These are phyloP conservation scores for Cladosporium velox DNA, from an alignment of 2,329 filamentous ascomycete genomes.

Conservation along the genomic window DNA sequence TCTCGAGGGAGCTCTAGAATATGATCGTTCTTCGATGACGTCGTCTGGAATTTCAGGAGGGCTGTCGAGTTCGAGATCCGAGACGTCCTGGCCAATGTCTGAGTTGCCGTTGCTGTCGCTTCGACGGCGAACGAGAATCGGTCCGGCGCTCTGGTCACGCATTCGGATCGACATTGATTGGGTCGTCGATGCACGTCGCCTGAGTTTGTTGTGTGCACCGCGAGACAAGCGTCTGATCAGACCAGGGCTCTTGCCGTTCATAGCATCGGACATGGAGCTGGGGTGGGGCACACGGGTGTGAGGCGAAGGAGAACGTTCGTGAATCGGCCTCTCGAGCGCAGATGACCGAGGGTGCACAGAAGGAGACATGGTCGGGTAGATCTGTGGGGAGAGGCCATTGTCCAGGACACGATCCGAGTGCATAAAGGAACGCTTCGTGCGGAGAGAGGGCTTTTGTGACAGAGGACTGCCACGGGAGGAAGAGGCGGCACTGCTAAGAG, in stretches of 20 bases:
- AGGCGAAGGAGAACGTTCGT: conserved; percentile 57
- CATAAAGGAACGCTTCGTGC: conserved; percentile 23
- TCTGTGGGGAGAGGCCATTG: conserved; percentile 29
- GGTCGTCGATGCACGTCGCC: conserved; percentile 76
- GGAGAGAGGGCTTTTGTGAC: conserved; percentile 32
- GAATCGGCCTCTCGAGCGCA: conserved; percentile 36
- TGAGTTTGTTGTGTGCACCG: conserved; percentile 70
- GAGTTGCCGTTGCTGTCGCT: conserved; percentile 83
- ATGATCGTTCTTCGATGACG: conserved; percentile 38
- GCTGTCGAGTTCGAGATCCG: conserved; percentile 57
- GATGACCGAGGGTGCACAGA: conserved; percentile 29
- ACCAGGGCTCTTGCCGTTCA: conserved; percentile 60
- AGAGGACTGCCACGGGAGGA: conserved; percentile 43
- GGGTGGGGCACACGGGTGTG: conserved; percentile 43
- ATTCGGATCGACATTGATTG: conserved; percentile 68
- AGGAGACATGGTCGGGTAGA: conserved; percentile 27
- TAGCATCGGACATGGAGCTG: conserved; percentile 64
- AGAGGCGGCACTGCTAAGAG: conserved; percentile 37
- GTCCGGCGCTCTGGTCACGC: conserved; percentile 85
- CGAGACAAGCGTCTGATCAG: conserved; percentile 85
- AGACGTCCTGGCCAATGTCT: conserved; percentile 47
- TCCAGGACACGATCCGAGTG: conserved; percentile 29
- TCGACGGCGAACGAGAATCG: conserved; percentile 80
- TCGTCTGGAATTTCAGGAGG: conserved; percentile 55
- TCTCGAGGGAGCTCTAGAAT: conserved; percentile 20